phyloP scores from a whole-genome alignment of 139 green algal species.

The Penium margaritaceum region DNA sequence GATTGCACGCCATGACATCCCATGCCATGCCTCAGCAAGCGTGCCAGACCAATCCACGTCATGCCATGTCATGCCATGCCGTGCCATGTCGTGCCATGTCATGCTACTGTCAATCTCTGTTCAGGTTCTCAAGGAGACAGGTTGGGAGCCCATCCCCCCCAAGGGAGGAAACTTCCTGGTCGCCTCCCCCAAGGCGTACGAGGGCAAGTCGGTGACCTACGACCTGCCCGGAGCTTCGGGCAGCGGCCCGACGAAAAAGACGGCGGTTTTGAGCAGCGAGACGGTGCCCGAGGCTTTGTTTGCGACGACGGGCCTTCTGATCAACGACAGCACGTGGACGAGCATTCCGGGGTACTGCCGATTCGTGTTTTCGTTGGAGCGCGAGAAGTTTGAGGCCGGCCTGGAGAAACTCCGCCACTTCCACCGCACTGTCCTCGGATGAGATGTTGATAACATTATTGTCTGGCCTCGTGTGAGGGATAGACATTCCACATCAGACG shows the following conservation, averaged over 20 bases:
- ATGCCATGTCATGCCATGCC: no score
- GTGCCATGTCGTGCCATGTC: no score
- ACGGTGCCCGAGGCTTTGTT: conserved; percentile 19
- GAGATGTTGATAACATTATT: background rate
- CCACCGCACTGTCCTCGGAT: background rate
- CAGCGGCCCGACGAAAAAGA: no score
- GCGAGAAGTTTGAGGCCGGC: conserved; percentile 8
- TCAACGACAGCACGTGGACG: conserved; percentile 30
- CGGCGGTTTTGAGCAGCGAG: no score
- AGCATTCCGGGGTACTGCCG: conserved; percentile 22
- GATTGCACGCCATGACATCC: no score
- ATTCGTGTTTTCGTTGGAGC: conserved; percentile 15
- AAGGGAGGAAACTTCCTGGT: conserved; percentile 27
- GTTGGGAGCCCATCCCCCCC: conserved; percentile 25
- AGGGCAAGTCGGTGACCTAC: conserved; percentile 15
- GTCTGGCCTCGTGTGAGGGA: no score
- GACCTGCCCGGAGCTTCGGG: no score
- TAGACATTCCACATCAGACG: no score
- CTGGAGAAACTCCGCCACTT: background rate
- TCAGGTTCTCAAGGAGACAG: conserved; percentile 8
- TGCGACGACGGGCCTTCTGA: background rate
- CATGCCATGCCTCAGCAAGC: no score
- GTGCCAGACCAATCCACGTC: no score
- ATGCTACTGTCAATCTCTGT: background rate
- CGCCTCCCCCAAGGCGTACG: conserved; percentile 5